Evolutionary conservation across 2,329 filamentous ascomycete genomes (phyloP).

Genomic region (Acrodontium crateriforme): DNA sequence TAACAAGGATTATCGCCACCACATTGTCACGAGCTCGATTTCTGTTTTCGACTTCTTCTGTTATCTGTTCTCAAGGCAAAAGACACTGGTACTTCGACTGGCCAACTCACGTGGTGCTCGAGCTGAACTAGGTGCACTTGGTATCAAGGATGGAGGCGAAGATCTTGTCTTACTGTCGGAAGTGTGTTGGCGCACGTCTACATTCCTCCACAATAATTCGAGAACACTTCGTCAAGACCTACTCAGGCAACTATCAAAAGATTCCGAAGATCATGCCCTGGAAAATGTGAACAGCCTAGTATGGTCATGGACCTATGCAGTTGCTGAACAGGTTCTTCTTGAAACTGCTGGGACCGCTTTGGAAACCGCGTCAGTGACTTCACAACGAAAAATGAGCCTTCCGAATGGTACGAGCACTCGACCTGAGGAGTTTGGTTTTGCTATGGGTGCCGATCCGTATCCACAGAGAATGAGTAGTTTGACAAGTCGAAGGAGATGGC

Average conservation of each 20-base stretch:
- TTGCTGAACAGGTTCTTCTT: slow-evolving; percentile 61
- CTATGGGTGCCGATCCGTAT: slow-evolving; percentile 18
- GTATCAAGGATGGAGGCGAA: slow-evolving; percentile 36
- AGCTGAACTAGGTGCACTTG: slow-evolving; percentile 22
- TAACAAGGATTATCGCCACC: slow-evolving; percentile 71
- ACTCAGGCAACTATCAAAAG: slow-evolving; percentile 16
- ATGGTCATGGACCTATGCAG: slow-evolving; percentile 62
- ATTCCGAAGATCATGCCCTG: background rate
- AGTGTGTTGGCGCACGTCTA: slow-evolving; percentile 66
- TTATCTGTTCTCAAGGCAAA: slow-evolving; percentile 85
- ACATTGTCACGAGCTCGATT: slow-evolving; percentile 88
- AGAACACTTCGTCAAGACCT: slow-evolving; percentile 71
- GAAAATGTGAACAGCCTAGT: slow-evolving; percentile 59
- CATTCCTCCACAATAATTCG: slow-evolving; percentile 71
- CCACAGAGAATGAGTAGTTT: slow-evolving; percentile 18
- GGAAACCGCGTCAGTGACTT: slow-evolving; percentile 9
- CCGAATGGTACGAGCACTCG: slow-evolving; percentile 7
- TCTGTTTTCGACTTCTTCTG: slow-evolving; percentile 91
- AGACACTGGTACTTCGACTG: slow-evolving; percentile 65
- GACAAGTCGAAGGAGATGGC: slow-evolving; percentile 2
- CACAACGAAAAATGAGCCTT: slow-evolving; percentile 2
- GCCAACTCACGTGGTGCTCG: slow-evolving; percentile 48
- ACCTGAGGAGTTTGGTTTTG: slow-evolving; percentile 12
- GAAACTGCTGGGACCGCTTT: slow-evolving; percentile 41
- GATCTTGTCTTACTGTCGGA: slow-evolving; percentile 72